A percentile compares a stretch with the other conserved stretches of the same genome.
These are phyloP conservation scores for Microsporum ferrugineum DNA, from an alignment of 2,329 filamentous ascomycete genomes.

Conservation along the genomic window DNA sequence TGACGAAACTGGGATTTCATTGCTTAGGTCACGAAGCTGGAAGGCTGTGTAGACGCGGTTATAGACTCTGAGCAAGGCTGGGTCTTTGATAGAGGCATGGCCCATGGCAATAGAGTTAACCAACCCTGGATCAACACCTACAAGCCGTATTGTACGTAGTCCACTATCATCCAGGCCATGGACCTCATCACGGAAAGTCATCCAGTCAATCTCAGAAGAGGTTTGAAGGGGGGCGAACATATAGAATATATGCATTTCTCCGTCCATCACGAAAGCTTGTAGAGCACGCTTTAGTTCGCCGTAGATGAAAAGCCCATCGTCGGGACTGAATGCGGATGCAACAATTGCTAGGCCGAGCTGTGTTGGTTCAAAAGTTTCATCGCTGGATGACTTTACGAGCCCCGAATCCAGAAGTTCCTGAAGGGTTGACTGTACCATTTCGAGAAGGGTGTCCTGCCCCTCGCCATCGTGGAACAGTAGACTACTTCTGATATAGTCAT, in stretches of 20 bases:
- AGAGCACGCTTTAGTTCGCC: conserved; percentile 57
- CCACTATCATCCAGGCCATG: conserved; percentile 60
- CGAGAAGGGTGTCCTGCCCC: conserved; percentile 36
- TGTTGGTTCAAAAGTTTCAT: conserved; percentile 47
- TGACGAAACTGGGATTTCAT: conserved; percentile 58
- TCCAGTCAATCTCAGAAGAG: conserved; percentile 53
- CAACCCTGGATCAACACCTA: conserved; percentile 56
- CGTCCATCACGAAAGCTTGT: conserved; percentile 65
- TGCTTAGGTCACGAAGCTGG: conserved; percentile 67
- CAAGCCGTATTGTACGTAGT: conserved; percentile 53
- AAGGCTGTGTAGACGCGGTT: conserved; percentile 63
- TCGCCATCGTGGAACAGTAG: conserved; percentile 51
- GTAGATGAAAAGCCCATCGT: conserved; percentile 63
- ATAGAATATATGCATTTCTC: conserved; percentile 69
- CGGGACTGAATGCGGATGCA: conserved; percentile 59
- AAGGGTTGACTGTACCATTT: conserved; percentile 49
- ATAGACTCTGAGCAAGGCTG: conserved; percentile 52
- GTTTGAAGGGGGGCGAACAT: conserved; percentile 61
- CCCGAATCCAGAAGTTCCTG: conserved; percentile 45
- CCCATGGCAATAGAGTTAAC: conserved; percentile 60
- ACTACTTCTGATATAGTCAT: conserved; percentile 58
- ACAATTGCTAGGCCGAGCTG: conserved; percentile 59
- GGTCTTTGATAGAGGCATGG: conserved; percentile 49
- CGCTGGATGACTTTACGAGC: conserved; percentile 43
- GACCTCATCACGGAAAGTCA: conserved; percentile 59